These are phyloP conservation scores for Alternaria postmessia DNA, from an alignment of 2,329 filamentous ascomycete genomes.

Conservation along the genomic window DNA sequence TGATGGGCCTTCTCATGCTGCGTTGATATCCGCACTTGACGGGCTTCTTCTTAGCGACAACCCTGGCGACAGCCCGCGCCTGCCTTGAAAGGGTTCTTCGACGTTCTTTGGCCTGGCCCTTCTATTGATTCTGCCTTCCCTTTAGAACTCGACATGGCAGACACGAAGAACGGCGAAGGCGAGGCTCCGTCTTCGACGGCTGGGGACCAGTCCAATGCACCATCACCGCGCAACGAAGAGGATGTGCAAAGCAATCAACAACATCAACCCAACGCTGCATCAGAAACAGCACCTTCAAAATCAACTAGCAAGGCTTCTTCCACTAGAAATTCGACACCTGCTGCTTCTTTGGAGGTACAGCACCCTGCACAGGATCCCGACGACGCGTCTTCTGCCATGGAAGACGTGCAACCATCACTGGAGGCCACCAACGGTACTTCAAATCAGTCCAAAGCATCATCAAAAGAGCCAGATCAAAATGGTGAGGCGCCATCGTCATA, in stretches of 20 bases:
- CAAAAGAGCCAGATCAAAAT: slow-evolving; percentile 45
- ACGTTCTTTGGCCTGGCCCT: slow-evolving; percentile 28
- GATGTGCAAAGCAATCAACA: slow-evolving; percentile 37
- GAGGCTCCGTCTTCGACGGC: slow-evolving; percentile 42
- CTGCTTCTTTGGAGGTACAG: slow-evolving; percentile 36
- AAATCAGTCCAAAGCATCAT: slow-evolving; percentile 40
- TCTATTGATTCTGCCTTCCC: slow-evolving; percentile 27
- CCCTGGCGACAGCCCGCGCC: slow-evolving; percentile 38
- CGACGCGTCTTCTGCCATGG: slow-evolving; percentile 38
- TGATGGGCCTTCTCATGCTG: slow-evolving; percentile 45
- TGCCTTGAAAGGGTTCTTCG: slow-evolving; percentile 29
- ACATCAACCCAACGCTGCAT: slow-evolving; percentile 31
- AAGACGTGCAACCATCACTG: slow-evolving; percentile 40
- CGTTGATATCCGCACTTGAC: slow-evolving; percentile 47
- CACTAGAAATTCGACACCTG: slow-evolving; percentile 46
- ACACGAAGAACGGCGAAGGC: slow-evolving; percentile 48
- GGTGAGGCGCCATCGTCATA: slow-evolving; percentile 69
- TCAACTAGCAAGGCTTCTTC: slow-evolving; percentile 46
- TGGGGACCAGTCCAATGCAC: slow-evolving; percentile 40
- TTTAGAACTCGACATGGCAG: slow-evolving; percentile 44
- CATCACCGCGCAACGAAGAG: slow-evolving; percentile 40
- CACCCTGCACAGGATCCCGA: slow-evolving; percentile 33
- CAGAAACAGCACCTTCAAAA: slow-evolving; percentile 41
- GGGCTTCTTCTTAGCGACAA: slow-evolving; percentile 37
- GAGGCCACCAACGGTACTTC: slow-evolving; percentile 39